phyloP scores from a whole-genome alignment of 495 filamentous ascomycete species.

The Penicillium pulvis region DNA sequence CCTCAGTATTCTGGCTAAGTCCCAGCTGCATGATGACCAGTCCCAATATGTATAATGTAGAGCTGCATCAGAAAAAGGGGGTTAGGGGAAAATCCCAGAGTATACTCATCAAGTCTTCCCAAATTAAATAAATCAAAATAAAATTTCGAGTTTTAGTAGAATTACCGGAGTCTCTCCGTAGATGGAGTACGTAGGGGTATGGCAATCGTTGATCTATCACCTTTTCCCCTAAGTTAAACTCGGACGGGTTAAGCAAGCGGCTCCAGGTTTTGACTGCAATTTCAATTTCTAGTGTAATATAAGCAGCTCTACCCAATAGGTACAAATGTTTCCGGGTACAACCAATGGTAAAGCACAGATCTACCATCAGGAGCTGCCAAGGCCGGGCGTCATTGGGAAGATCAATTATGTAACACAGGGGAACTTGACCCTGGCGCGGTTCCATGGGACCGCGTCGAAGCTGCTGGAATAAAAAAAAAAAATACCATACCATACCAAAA shows the following conservation, averaged over 20 bases:
- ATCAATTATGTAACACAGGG: constrained; percentile 31
- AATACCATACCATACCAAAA: not conserved
- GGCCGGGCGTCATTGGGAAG: constrained; percentile 23
- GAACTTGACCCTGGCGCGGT: constrained; percentile 9
- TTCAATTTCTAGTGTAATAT: constrained; percentile 1
- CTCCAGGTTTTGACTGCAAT: constrained; percentile 7
- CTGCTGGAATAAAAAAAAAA: constrained; percentile 14
- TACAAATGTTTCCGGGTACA: constrained; percentile 11
- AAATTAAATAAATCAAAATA: not conserved
- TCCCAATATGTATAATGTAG: not conserved
- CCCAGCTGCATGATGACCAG: not conserved
- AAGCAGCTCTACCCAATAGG: not conserved
- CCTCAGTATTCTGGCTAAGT: not conserved
- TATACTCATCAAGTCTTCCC: not conserved
- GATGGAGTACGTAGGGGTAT: not conserved
- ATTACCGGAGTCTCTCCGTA: constrained; percentile 15
- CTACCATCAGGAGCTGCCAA: constrained; percentile 2
- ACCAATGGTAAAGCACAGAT: constrained; percentile 14
- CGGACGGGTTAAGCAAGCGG: not conserved
- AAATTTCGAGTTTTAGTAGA: not conserved
- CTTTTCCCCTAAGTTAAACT: not conserved
- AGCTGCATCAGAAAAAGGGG: not conserved
- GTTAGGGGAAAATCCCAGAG: not conserved
- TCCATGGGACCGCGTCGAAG: constrained; percentile 21
- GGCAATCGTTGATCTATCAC: constrained; percentile 21